Evolutionary conservation across 2,329 filamentous ascomycete species (phyloP).

Genomic region (Claviceps quebecensis): DNA sequence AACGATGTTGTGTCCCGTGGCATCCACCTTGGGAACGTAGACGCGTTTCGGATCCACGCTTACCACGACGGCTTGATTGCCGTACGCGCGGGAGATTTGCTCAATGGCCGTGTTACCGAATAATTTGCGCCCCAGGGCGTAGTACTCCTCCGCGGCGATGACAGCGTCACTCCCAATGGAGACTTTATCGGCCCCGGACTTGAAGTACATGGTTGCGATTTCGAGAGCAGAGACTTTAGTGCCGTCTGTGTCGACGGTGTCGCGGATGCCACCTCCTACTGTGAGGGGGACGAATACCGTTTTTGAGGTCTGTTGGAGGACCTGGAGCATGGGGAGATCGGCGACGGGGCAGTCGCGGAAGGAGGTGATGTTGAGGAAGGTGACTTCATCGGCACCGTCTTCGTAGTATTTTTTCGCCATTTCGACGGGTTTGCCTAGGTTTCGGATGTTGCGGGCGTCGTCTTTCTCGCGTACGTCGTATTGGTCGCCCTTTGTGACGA

Average conservation of each 20-base stretch:
- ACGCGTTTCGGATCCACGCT: conserved; percentile 88
- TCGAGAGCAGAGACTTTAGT: conserved; percentile 78
- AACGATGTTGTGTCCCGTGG: conserved; percentile 59
- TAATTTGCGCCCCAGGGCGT: conserved; percentile 52
- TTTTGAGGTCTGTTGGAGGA: conserved; percentile 70
- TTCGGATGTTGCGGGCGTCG: conserved; percentile 54
- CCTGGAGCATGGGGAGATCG: conserved; percentile 91
- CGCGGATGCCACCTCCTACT: conserved; percentile 87
- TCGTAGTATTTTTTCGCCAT: conserved; percentile 91
- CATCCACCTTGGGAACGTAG: conserved; percentile 62
- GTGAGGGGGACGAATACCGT: conserved; percentile 94
- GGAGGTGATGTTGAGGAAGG: conserved; percentile 95
- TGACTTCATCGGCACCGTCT: conserved; percentile 91
- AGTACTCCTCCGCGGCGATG: conserved; percentile 81
- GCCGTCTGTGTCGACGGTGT: conserved; percentile 80
- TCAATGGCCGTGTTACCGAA: conserved; percentile 84
- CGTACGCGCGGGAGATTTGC: conserved; percentile 85
- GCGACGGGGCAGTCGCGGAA: conserved; percentile 90
- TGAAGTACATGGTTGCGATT: conserved; percentile 94
- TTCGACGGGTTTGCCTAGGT: conserved; percentile 91
- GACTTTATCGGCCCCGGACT: conserved; percentile 92
- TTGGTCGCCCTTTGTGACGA: conserved; percentile 96
- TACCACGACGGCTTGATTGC: conserved; percentile 92
- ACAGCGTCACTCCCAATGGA: conserved; percentile 95
- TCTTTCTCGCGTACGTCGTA: conserved; percentile 94